Conservation (phyloP, 148 eudicot species). For the Dysphania ambrosioides region DNA sequence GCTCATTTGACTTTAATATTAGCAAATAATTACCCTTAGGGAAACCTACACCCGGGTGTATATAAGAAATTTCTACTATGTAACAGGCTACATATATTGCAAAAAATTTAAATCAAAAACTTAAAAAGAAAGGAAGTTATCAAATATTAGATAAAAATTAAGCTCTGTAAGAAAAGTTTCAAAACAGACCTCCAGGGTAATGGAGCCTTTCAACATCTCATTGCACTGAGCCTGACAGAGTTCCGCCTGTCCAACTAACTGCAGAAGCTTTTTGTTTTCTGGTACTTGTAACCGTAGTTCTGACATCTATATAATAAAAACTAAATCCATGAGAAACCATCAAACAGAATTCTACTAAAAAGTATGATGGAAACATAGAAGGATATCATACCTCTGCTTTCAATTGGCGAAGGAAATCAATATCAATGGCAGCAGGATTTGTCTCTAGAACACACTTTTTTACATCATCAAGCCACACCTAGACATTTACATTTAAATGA, state of each 20-base stretch:
- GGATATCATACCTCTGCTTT: slow-evolving; percentile 55
- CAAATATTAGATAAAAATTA: too few species aligned
- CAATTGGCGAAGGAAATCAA: slow-evolving; percentile 52
- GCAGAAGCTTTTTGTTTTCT: slow-evolving; percentile 59
- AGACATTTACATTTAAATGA: background rate
- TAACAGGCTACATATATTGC: background rate
- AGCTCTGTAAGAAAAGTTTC: background rate
- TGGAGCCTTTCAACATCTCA: slow-evolving; percentile 57
- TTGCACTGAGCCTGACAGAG: slow-evolving; percentile 58
- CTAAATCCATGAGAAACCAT: slow-evolving; percentile 15
- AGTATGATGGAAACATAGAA: background rate
- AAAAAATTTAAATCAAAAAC: background rate
- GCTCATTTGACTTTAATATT: too few species aligned
- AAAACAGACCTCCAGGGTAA: slow-evolving; percentile 54
- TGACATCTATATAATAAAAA: slow-evolving; percentile 38
- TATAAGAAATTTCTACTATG: background rate
- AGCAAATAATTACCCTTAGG: too few species aligned
- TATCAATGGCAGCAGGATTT: slow-evolving; percentile 55
- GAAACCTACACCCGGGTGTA: too few species aligned
- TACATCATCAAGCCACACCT: slow-evolving; percentile 66
- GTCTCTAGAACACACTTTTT: slow-evolving; percentile 58
- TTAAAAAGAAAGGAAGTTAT: too few species aligned
- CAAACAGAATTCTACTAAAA: background rate
- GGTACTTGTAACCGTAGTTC: slow-evolving; percentile 62
- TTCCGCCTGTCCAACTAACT: slow-evolving; percentile 53